Base-by-base conservation (phyloP, 805 yeast genomes). In the Pichia occidentalis region DNA sequence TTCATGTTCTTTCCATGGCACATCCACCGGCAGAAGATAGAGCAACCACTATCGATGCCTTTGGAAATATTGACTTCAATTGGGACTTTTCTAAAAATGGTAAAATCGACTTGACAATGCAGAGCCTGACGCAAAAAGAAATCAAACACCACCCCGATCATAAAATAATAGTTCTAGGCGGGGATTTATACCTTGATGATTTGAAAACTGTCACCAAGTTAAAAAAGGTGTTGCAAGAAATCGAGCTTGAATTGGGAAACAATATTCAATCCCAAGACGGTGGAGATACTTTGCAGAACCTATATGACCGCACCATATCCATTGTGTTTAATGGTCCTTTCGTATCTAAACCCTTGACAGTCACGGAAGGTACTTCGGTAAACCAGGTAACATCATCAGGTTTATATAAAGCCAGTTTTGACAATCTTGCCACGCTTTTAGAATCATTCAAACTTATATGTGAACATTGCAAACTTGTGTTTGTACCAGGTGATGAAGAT, bases 1-100 rank as follows among this genome's bases (percentile, higher is more conserved):
- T 92, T 53, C 77, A 80, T 47, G 94, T 82, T 1, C 70, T 82
- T 21, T 71, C 81, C 4, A 68, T 92, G 35, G 81, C 83, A 3
- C 95, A 86, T 43, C 97, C 98, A 3, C 87, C 92, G 0, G 80
- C 86, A 3, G 99, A 92, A 55, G 67, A 73, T 45, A 67, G 97
- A 42, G 77, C 70, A 7, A 58, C 53, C 0, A 69, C 94, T 1
- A 52, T 77, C 39, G 88, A 82, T 19, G 79, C 80, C 1, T 77
- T 77, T 43, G 97, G 95, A 1, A 72, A 81, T 47, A 50, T 85
- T 18, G 97, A 92, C 57, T 80, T 87, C 47, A 50, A 48, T 14
- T 46, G 55, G 30, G 40, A 48, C 7, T 51, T 43, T 26, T 45
- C 52, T 7, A 49, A 47, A 24, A 48, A 45, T 29, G 56, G 78